Percentiles rank a stretch among this genome's conserved stretches.
phyloP scores from a whole-genome alignment of 345 rosid species.

The Turnera subulata region DNA sequence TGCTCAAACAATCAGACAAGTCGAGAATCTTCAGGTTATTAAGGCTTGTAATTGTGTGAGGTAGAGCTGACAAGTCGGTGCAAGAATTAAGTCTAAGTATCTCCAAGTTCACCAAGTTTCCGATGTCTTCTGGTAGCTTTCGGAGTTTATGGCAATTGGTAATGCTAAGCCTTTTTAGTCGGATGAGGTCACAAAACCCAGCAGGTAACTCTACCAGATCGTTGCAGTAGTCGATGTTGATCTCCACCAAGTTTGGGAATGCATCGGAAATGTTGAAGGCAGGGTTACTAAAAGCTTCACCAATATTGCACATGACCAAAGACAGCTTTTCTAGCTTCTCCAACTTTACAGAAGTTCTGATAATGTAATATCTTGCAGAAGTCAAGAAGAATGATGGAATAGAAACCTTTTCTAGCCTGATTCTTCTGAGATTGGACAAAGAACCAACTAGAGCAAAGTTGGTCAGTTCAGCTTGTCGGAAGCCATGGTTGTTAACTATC shows the following conservation, averaged over 20 bases:
- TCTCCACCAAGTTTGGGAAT: conserved; percentile 22
- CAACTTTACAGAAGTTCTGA: not conserved
- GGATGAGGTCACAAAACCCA: conserved; percentile 16
- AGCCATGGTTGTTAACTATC: conserved; percentile 33
- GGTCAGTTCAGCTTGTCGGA: conserved; percentile 26
- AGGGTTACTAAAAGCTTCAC: conserved; percentile 14
- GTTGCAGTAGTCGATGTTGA: conserved; percentile 27
- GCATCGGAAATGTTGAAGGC: not conserved
- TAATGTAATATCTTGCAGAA: too few species aligned
- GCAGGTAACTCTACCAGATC: conserved; percentile 25
- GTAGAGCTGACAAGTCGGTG: conserved; percentile 18
- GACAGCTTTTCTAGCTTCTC: conserved; percentile 22
- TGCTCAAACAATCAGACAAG: conserved; percentile 19
- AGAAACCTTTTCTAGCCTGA: conserved; percentile 24
- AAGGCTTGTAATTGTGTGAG: conserved; percentile 22
- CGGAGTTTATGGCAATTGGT: conserved; percentile 21
- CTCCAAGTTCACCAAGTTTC: conserved; percentile 21
- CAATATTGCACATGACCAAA: conserved; percentile 25
- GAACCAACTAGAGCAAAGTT: conserved; percentile 32
- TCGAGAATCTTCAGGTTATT: conserved; percentile 21
- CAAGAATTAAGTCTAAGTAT: conserved; percentile 24
- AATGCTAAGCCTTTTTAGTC: conserved; percentile 17
- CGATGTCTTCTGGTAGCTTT: conserved; percentile 23
- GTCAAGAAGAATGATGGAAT: too few species aligned
- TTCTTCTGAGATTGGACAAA: conserved; percentile 18